These are phyloP conservation scores for Massarina eburnea DNA, from an alignment of 2,329 filamentous ascomycete genomes.

Conservation along the genomic window DNA sequence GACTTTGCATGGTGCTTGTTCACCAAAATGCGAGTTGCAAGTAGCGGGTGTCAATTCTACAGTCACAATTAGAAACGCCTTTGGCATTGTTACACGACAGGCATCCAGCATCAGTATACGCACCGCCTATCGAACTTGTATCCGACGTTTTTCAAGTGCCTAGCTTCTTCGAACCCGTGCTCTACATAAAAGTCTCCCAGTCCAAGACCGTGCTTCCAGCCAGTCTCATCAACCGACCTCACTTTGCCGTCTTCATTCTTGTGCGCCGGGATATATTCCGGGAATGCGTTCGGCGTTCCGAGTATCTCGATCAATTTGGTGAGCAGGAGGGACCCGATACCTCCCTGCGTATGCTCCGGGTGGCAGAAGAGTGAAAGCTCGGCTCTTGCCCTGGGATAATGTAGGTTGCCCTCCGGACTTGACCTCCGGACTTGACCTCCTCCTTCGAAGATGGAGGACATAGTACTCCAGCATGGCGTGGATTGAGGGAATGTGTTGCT, in stretches of 20 bases:
- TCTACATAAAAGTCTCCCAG: slow-evolving; percentile 43
- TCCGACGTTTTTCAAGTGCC: slow-evolving; percentile 42
- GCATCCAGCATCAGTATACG: slow-evolving; percentile 9
- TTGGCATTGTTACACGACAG: slow-evolving; percentile 3
- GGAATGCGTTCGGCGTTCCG: slow-evolving; percentile 14
- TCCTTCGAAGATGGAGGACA: slow-evolving; percentile 41
- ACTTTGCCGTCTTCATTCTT: slow-evolving; percentile 30
- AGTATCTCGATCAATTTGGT: slow-evolving; percentile 31
- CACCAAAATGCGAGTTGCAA: slow-evolving; percentile 23
- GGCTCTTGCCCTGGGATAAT: no score
- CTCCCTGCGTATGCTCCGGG: slow-evolving; percentile 31
- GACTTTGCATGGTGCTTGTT: neutral
- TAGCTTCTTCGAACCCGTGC: slow-evolving; percentile 43
- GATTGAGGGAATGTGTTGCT: slow-evolving; percentile 39
- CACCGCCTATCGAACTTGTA: slow-evolving; percentile 43
- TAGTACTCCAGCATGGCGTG: slow-evolving; percentile 42
- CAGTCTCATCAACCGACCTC: slow-evolving; percentile 40
- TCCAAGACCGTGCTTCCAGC: slow-evolving; percentile 32
- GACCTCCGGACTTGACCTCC: no score
- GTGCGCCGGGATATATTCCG: slow-evolving; percentile 10
- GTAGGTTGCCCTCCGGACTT: no score
- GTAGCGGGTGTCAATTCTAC: slow-evolving; percentile 27
- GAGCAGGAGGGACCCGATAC: slow-evolving; percentile 39
- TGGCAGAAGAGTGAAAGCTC: slow-evolving; percentile 46
- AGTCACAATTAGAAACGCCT: slow-evolving; percentile 8